phyloP scores from a whole-genome alignment of 139 green algal genomes.

The Closterium sp. region DNA sequence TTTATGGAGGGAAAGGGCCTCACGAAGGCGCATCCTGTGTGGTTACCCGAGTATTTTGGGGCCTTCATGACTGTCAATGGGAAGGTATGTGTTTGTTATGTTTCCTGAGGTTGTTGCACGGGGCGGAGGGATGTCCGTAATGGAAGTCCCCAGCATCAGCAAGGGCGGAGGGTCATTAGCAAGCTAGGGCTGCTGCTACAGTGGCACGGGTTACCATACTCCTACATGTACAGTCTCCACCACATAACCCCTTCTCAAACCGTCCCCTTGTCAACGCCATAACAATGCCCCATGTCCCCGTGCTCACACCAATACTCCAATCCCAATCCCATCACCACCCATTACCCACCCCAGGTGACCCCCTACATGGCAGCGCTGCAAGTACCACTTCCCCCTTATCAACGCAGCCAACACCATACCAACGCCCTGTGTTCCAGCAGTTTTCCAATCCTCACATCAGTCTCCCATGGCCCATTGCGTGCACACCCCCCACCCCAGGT shows the following conservation, averaged over 20 bases:
- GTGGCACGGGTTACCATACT: not conserved
- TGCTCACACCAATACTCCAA: no score
- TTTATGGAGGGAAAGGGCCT: not conserved
- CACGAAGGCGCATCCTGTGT: not conserved
- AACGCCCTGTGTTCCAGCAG: constrained; percentile 16
- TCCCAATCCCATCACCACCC: not conserved
- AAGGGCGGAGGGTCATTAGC: not conserved
- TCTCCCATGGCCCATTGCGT: no score
- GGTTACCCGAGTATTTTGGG: constrained; percentile 22
- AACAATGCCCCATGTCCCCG: no score
- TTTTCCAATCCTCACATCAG: not conserved
- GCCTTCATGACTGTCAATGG: constrained; percentile 17
- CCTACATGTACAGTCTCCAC: no score
- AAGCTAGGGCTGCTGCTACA: not conserved
- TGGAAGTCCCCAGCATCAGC: not conserved
- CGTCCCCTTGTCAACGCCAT: no score
- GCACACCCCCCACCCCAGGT: not conserved
- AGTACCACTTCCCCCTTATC: not conserved
- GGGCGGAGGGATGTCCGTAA: no score
- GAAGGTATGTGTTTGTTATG: constrained; percentile 3
- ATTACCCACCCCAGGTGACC: not conserved
- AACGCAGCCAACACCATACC: no score
- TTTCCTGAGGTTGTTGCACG: not conserved
- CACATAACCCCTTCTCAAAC: no score
- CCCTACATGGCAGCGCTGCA: not conserved